Percentiles rank a stretch among this genome's conserved stretches.
Conservation (phyloP, 345 rosid species). For the Populus nigra region DNA sequence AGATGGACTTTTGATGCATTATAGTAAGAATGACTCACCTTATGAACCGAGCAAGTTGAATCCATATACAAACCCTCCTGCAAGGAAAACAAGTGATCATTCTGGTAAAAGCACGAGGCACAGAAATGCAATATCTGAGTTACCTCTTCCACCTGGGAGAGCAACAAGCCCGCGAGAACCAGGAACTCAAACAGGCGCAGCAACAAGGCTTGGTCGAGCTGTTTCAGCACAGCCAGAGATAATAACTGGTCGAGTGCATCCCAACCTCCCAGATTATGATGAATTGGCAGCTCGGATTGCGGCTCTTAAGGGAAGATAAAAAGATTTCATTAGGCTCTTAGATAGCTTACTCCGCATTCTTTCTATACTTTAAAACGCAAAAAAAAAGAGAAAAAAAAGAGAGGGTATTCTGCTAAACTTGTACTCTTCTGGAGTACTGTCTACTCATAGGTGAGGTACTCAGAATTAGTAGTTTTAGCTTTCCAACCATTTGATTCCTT, state of each 20-base stretch:
- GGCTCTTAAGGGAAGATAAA: constrained; percentile 30
- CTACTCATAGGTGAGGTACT: not conserved
- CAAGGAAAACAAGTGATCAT: constrained; percentile 14
- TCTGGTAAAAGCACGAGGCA: not conserved
- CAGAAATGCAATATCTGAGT: constrained; percentile 26
- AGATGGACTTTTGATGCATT: constrained; percentile 39
- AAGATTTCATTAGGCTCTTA: not conserved
- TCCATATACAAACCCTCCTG: constrained; percentile 17
- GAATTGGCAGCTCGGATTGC: constrained; percentile 48
- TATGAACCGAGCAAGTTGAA: constrained; percentile 13
- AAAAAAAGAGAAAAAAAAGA: too few relatives aligned
- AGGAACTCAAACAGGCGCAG: not conserved
- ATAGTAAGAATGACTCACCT: constrained; percentile 35
- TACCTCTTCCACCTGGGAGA: constrained; percentile 24
- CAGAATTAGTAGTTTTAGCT: not conserved
- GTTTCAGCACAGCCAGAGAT: constrained; percentile 33
- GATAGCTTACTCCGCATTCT: not conserved
- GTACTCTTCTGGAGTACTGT: not conserved
- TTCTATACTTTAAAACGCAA: not conserved
- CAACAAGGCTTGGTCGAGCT: constrained; percentile 29
- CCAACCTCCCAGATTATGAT: constrained; percentile 56
- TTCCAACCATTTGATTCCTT: not conserved
- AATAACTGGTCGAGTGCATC: constrained; percentile 41
- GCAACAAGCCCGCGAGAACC: constrained; percentile 14
- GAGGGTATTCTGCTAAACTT: not conserved